Conservation (phyloP, 2,329 filamentous ascomycete species). For the Chaetomium globosum region DNA sequence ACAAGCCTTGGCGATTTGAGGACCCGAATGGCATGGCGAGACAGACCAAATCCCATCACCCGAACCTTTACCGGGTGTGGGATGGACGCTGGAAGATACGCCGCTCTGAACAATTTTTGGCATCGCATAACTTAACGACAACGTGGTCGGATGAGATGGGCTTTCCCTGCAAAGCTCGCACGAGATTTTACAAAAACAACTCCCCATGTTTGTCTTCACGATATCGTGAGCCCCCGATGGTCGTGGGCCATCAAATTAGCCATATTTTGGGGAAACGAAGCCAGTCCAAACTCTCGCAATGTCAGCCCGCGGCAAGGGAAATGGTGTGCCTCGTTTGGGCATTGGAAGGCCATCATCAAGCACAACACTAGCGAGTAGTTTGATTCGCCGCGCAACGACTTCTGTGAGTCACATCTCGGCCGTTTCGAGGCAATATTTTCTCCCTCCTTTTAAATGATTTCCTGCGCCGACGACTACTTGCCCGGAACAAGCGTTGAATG, state of each 20-base stretch:
- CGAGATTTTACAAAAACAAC: not conserved
- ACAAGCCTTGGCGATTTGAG: not conserved
- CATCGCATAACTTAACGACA: not conserved
- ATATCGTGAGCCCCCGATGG: not conserved
- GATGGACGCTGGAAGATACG: not conserved
- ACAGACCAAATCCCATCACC: not conserved
- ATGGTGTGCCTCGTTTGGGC: not conserved
- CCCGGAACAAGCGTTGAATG: slow-evolving; percentile 7
- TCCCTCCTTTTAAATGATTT: not conserved
- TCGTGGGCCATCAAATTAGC: not conserved
- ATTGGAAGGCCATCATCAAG: not conserved
- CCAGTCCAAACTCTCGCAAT: not conserved
- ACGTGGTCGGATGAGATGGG: not conserved
- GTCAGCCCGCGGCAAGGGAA: not conserved
- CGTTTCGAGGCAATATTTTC: not conserved
- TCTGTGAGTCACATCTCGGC: slow-evolving; percentile 15
- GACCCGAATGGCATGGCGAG: not conserved
- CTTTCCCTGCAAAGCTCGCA: not conserved
- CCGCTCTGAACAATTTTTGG: not conserved
- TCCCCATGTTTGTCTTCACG: not conserved
- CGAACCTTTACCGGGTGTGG: slow-evolving; percentile 1
- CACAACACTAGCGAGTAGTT: not conserved
- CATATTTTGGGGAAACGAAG: not conserved
- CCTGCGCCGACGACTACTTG: not conserved
- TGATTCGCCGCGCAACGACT: not conserved